Percentiles rank a stretch among this genome's conserved stretches.
These are phyloP conservation scores for Miscanthus sacchariflorus DNA, from an alignment of 202 grass and related monocot species.

Conservation along the genomic window DNA sequence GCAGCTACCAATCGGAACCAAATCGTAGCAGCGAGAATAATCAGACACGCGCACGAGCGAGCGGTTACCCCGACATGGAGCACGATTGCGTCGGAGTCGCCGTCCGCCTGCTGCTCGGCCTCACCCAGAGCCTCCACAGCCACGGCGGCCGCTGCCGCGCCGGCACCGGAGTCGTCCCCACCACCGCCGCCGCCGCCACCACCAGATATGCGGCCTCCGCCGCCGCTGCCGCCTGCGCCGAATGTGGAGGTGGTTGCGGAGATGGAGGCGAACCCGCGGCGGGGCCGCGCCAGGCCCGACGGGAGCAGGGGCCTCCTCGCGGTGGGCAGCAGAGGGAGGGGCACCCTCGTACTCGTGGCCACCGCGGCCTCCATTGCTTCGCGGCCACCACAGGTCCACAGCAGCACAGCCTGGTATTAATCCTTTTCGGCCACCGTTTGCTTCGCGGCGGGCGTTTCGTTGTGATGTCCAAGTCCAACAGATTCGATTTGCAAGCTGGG, in stretches of 20 bases:
- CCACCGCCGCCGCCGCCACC: conserved; percentile 35
- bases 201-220: conserved; percentile 14
- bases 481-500: neutral
- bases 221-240: conserved; percentile 12
- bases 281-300: neutral
- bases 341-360: neutral
- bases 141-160: conserved; percentile 35
- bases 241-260: neutral
- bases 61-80: conserved; percentile 77
- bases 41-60: neutral
- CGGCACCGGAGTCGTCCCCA: conserved; percentile 33
- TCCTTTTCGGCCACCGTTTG: neutral
- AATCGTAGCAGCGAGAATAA: neutral
- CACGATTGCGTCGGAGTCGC: conserved; percentile 56
- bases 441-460: neutral
- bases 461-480: neutral
- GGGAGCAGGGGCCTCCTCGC: neutral
- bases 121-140: conserved; percentile 42
- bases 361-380: conserved; percentile 44
- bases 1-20: neutral
- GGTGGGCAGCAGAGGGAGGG: neutral
- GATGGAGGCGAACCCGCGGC: conserved; percentile 36
- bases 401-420: neutral
- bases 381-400: neutral
- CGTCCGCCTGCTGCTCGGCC: conserved; percentile 29